phyloP scores from a whole-genome alignment of 2,329 filamentous ascomycete genomes.

The Lanzia echinophila region DNA sequence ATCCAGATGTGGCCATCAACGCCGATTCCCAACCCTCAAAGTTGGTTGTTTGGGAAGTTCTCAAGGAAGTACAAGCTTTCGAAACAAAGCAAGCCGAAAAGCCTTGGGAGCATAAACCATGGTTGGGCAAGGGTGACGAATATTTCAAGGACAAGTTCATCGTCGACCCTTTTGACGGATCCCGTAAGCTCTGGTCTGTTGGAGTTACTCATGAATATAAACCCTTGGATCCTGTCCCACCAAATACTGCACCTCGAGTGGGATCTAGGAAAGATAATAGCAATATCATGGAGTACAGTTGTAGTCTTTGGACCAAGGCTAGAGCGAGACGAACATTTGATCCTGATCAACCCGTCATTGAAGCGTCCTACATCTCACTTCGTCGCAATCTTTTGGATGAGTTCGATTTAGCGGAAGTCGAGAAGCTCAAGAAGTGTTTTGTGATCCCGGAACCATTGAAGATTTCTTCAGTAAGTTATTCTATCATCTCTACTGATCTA shows the following conservation, averaged over 20 bases:
- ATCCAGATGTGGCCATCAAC: constrained; percentile 1
- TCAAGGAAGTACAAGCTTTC: constrained; percentile 28
- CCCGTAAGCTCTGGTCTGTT: constrained; percentile 52
- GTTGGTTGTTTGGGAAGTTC: constrained; percentile 54
- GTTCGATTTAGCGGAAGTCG: constrained; percentile 43
- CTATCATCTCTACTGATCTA: not conserved
- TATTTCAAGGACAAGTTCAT: constrained; percentile 50
- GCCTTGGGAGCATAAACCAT: constrained; percentile 27
- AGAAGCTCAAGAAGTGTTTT: constrained; percentile 47
- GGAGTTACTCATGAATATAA: constrained; percentile 50
- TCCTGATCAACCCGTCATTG: constrained; percentile 71
- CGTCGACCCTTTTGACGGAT: constrained; percentile 54
- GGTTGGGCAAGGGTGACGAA: constrained; percentile 33
- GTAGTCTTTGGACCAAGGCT: constrained; percentile 64
- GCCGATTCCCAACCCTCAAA: constrained; percentile 12
- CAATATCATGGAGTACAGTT: constrained; percentile 77
- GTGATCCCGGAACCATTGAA: constrained; percentile 70
- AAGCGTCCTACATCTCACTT: constrained; percentile 65
- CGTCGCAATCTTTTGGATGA: constrained; percentile 81
- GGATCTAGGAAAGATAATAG: constrained; percentile 37
- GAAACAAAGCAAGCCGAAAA: constrained; percentile 34
- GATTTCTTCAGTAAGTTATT: constrained; percentile 50
- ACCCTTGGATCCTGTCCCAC: constrained; percentile 59
- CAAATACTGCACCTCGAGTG: constrained; percentile 43
- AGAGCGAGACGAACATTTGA: constrained; percentile 47